Evolutionary conservation across 2,329 filamentous ascomycete genomes (phyloP).

Genomic region (Hawksworthiomyces lignivorus): DNA sequence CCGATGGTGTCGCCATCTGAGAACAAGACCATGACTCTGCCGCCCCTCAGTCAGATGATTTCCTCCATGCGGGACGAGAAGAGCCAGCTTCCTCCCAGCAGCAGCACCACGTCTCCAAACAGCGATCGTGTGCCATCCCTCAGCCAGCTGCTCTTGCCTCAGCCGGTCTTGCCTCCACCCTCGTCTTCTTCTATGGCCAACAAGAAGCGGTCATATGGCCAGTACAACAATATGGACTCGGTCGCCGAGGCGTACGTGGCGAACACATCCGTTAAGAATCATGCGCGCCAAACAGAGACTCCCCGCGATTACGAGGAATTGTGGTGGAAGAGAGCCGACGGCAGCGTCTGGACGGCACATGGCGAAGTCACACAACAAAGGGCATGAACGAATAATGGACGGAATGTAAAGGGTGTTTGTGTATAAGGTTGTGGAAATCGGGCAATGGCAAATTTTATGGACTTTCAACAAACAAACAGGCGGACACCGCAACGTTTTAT

Average conservation of each 20-base stretch:
- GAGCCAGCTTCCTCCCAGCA: neutral
- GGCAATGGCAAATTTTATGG: no score
- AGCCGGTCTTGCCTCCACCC: conserved; percentile 6
- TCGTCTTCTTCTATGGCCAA: neutral
- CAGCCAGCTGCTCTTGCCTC: conserved; percentile 14
- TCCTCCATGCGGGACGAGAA: conserved; percentile 11
- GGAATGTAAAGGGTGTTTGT: no score
- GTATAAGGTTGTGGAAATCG: no score
- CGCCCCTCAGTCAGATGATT: conserved; percentile 16
- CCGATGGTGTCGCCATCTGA: conserved; percentile 9
- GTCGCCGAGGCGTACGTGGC: conserved; percentile 5
- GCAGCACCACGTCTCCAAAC: conserved; percentile 2
- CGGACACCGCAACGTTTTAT: no score
- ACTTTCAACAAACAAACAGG: no score
- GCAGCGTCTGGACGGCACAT: conserved; percentile 13
- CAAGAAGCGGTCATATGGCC: conserved; percentile 16
- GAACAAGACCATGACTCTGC: conserved; percentile 12
- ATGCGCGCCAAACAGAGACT: conserved; percentile 11
- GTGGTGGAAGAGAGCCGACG: conserved; percentile 17
- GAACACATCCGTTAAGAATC: conserved; percentile 14
- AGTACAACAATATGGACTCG: conserved; percentile 14
- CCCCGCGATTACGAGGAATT: conserved; percentile 11
- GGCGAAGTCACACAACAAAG: conserved; percentile 8
- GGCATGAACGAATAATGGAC: no score
- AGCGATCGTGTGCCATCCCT: conserved; percentile 14